phyloP scores from a whole-genome alignment of 2,329 filamentous ascomycete species.

The Tolypocladium pustulatum region DNA sequence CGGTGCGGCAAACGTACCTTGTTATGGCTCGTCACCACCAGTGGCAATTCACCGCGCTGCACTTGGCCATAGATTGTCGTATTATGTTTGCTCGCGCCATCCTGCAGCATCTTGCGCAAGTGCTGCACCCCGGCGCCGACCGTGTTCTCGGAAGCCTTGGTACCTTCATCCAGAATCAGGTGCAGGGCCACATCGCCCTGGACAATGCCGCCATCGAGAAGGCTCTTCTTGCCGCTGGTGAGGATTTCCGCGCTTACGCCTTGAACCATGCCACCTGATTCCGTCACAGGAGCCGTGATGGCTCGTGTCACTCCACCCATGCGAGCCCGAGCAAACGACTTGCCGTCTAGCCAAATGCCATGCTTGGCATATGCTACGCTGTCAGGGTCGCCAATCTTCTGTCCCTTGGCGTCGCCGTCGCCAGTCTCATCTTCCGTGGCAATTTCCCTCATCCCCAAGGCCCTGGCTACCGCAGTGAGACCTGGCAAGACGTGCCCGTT shows the following conservation, averaged over 20 bases:
- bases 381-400: conserved; percentile 13
- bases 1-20: conserved; percentile 27
- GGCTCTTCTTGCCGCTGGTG: neutral
- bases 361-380: conserved; percentile 27
- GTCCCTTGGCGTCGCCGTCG: neutral
- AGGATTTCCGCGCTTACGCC: conserved; percentile 18
- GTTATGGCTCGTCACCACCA: conserved; percentile 27
- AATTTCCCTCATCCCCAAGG: neutral
- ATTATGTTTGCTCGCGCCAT: conserved; percentile 22
- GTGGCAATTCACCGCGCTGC: conserved; percentile 23
- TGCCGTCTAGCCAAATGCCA: conserved; percentile 28
- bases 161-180: conserved; percentile 20
- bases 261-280: conserved; percentile 17
- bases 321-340: conserved; percentile 27
- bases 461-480: neutral
- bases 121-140: conserved; percentile 16
- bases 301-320: conserved; percentile 33
- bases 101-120: conserved; percentile 23
- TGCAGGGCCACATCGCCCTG: neutral
- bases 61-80: conserved; percentile 23
- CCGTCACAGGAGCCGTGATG: conserved; percentile 24
- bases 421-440: neutral
- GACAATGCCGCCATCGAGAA: neutral
- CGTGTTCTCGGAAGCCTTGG: conserved; percentile 15
- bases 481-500: neutral